Conservation (phyloP, 2,329 filamentous ascomycete genomes). For the Nigrograna mackinnonii region DNA sequence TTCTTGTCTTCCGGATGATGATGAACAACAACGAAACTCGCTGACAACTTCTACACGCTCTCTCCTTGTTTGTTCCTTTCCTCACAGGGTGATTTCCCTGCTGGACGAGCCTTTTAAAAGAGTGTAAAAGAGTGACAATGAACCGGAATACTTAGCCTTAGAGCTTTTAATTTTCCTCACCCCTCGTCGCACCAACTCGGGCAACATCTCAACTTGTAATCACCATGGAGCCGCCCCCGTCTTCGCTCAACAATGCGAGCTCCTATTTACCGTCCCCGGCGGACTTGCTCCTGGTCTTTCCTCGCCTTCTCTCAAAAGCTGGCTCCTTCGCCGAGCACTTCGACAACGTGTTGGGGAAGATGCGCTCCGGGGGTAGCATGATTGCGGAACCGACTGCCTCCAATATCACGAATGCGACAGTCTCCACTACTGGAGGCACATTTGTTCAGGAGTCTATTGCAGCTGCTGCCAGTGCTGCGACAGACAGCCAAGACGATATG, state of each 20-base stretch:
- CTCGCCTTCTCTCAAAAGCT: slow-evolving; percentile 70
- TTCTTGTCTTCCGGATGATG: too few relatives aligned
- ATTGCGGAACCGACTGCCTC: slow-evolving; percentile 63
- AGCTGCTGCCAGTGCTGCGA: slow-evolving; percentile 44
- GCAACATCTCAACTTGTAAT: too few relatives aligned
- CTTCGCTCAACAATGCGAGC: slow-evolving; percentile 35
- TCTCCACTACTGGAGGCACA: slow-evolving; percentile 37
- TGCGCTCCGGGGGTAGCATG: slow-evolving; percentile 60
- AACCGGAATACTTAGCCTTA: too few relatives aligned
- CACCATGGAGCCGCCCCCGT: slow-evolving; percentile 25
- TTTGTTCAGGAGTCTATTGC: slow-evolving; percentile 51
- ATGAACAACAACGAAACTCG: too few relatives aligned
- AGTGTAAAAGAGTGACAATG: too few relatives aligned
- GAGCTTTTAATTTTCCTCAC: too few relatives aligned
- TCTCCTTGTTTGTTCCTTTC: too few relatives aligned
- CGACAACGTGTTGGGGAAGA: slow-evolving; percentile 54
- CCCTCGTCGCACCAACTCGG: too few relatives aligned
- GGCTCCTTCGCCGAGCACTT: slow-evolving; percentile 66
- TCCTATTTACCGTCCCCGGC: slow-evolving; percentile 62
- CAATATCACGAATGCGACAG: slow-evolving; percentile 43
- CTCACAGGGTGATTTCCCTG: too few relatives aligned
- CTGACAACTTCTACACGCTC: too few relatives aligned
- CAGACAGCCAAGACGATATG: slow-evolving; percentile 30
- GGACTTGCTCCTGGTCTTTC: slow-evolving; percentile 70
- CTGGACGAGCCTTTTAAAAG: too few relatives aligned